Base-by-base conservation (phyloP, 1,284 basidiomycete genomes). In the Jaminaea rosea region DNA sequence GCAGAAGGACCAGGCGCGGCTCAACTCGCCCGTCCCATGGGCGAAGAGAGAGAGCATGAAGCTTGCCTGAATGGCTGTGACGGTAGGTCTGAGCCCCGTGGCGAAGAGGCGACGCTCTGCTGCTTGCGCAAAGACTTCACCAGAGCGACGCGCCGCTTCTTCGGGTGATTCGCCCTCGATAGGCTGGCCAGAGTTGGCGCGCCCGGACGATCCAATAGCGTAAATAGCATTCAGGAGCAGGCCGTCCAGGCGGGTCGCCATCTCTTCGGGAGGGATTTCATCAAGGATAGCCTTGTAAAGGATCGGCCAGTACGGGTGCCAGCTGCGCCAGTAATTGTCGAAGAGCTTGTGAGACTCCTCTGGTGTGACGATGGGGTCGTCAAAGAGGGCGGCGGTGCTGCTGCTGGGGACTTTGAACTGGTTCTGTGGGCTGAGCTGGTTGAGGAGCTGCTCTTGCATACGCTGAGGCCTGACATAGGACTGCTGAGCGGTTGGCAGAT, bases 1-100 rank as follows among this genome's bases (percentile, higher is more conserved):
- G 6, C 67, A 69, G 47, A 75, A 76, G 46, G 74, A 57, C 53
- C 74, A 76, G 1, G 76, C 76, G 8, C 68, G 66, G 26, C 70
- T 67, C 53, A 77, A 75, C 49, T 77, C 75, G 1, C 76, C 77
- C 39, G 67, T 72, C 7, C 76, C 76, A 11, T 77, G 77, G 51
- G 76, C 75, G 39, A 76, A 72, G 9, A 77, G 65, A 34, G 74
- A 75, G 21, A 78, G 63, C 28, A 77, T 55, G 53, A 77, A 69
- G 41, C 76, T 66, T 8, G 70, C 63, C 55, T 78, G 77, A 19
- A 69, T 63, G 2, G 64, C 61, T 0, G 66, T 59, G 26, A 69
- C 56, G 29, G 58, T 56, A 1, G 62, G 62, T 7, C 64, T 52
- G 3, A 67, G 37, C 2, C 64, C 55, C 15, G 59, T 60, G 26